A percentile compares a stretch with the other conserved stretches of the same genome.
Conservation (phyloP, 345 rosid species). For the Eucalyptus curtisii region DNA sequence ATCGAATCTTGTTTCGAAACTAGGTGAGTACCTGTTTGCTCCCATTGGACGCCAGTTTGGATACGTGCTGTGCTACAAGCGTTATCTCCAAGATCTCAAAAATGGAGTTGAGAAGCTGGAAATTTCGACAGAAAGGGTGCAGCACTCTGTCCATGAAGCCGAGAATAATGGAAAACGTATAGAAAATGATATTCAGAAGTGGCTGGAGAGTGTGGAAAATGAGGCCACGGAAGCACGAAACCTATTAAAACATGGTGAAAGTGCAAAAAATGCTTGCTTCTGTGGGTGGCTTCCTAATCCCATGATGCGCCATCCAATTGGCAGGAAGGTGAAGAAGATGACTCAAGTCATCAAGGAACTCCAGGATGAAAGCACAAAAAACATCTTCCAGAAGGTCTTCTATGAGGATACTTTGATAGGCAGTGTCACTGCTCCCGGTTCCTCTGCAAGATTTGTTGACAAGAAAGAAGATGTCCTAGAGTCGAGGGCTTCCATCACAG, state of each 20-base stretch:
- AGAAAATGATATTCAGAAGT: neutral
- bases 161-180: neutral
- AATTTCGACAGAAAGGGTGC: neutral
- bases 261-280: neutral
- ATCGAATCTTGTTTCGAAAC: neutral
- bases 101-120: neutral
- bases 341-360: neutral
- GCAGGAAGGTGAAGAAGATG: neutral
- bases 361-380: neutral
- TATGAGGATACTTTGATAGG: neutral
- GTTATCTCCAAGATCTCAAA: neutral
- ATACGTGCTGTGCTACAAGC: neutral
- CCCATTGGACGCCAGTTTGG: neutral
- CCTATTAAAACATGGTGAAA: neutral
- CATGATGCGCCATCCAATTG: neutral
- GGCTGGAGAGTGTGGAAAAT: neutral
- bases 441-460: neutral
- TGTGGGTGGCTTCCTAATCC: neutral
- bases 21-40: neutral
- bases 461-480: neutral
- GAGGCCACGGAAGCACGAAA: neutral
- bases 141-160: neutral
- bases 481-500: neutral
- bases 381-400: neutral
- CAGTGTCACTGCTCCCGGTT: neutral